Base-by-base conservation (phyloP, 345 rosid species). In the Rhodomyrtus tomentosa region DNA sequence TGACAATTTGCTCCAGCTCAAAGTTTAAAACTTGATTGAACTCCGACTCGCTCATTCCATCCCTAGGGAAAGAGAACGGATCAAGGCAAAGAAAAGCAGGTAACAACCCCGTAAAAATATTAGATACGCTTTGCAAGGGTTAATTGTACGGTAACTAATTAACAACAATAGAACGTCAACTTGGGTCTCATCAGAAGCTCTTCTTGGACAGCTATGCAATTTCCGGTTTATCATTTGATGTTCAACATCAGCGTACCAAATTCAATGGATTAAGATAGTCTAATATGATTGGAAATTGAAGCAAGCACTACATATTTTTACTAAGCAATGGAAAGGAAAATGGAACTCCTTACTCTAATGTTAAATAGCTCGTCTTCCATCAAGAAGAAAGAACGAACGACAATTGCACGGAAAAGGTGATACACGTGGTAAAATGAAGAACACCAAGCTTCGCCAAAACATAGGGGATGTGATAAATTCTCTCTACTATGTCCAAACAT, bases 31-130 rank as follows among this genome's bases (percentile, higher is more conserved):
- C 97, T 87, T 94, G 99, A 86, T 91, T 94, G 86, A 96, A 96
- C 50, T 96, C 98, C 29, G 98, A 93, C 82, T 96, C 98, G 15
- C 98, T 92, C 49, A 96, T 95, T 83, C 98, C 98, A 89, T 96
- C 99, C 94, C 99, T 95, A 87, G 48, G 68, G 80, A 86, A 50
- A 45, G 84, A 76, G 68, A 22, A 86, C 25, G n/a, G 68, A 82
- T 45, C 74, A 40, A 81, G 18, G 38, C 84, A 59, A 36, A 82
- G 55, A 84, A 72, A 32, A 62, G 53, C 11, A 58, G 51, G 68
- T 22, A 68, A 42, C 29, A 6, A 29, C 10, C 7, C 29, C 27
- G 10, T 21, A 24, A 48, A 11, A 80, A 48, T 21, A 29, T n/a
- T 5, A 6, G 40, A 14, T 38, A 24, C 11, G 48, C 24, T 14